phyloP scores from a whole-genome alignment of 2,329 filamentous ascomycete genomes.

The Blastomyces parvus region DNA sequence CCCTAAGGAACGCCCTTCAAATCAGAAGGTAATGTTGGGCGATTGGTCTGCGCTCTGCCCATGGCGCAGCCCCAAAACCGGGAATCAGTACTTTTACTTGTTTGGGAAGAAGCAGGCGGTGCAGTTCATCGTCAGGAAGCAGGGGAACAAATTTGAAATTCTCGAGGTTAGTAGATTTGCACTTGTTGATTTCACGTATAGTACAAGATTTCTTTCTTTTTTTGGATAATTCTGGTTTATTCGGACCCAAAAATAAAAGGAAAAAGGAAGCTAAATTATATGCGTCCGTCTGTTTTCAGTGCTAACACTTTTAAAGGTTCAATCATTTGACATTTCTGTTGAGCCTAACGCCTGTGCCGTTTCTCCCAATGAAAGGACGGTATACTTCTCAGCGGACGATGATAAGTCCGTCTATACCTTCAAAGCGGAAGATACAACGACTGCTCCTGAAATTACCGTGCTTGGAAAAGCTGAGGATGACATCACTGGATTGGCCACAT shows the following conservation, averaged over 20 bases:
- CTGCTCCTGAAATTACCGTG: slow-evolving; percentile 28
- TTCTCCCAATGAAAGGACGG: slow-evolving; percentile 26
- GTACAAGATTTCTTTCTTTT: neutral
- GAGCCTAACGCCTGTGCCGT: slow-evolving; percentile 39
- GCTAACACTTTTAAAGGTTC: slow-evolving; percentile 16
- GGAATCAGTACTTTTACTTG: slow-evolving; percentile 38
- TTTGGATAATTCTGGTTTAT: neutral
- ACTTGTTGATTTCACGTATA: neutral
- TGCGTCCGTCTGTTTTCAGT: neutral
- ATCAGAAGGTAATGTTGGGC: slow-evolving; percentile 31
- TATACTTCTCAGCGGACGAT: slow-evolving; percentile 37
- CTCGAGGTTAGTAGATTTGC: slow-evolving; percentile 27
- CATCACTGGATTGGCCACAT: slow-evolving; percentile 37
- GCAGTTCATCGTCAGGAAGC: slow-evolving; percentile 32
- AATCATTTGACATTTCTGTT: slow-evolving; percentile 36
- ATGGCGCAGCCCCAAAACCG: slow-evolving; percentile 34
- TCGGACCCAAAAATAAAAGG: too few species aligned
- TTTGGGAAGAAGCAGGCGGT: slow-evolving; percentile 38
- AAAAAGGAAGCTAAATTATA: neutral
- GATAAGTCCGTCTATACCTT: slow-evolving; percentile 33
- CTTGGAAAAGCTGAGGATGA: slow-evolving; percentile 31
- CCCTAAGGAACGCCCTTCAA: slow-evolving; percentile 25
- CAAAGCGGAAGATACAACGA: slow-evolving; percentile 32
- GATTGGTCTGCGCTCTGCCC: slow-evolving; percentile 43
- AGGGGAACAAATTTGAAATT: slow-evolving; percentile 25